Conservation (phyloP, 192 early-diverging fungal genomes). For the Backusella mclennaniae region DNA sequence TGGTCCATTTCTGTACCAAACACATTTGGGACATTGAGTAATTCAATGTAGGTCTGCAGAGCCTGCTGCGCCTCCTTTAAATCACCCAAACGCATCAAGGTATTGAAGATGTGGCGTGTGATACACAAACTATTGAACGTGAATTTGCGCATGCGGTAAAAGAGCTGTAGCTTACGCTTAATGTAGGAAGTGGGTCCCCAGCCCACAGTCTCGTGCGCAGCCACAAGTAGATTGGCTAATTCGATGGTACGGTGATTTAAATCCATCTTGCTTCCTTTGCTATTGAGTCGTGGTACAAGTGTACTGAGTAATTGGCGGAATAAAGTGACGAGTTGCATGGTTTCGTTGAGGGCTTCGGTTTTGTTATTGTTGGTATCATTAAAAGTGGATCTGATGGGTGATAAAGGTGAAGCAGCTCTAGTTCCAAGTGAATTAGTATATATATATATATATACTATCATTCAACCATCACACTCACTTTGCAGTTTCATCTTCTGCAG, state of each 20-base stretch:
- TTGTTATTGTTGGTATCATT: neutral
- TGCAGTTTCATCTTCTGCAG: constrained; percentile 8
- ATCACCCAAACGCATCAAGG: constrained; percentile 56
- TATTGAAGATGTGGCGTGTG: constrained; percentile 58
- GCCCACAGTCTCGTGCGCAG: constrained; percentile 11
- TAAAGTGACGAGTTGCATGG: neutral
- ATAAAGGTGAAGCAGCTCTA: neutral
- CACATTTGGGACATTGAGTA: constrained; percentile 39
- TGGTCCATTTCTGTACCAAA: neutral
- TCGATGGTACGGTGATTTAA: neutral
- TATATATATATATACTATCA: neutral
- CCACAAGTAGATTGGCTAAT: neutral
- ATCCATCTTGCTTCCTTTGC: neutral
- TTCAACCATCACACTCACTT: neutral
- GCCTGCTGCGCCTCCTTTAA: constrained; percentile 69
- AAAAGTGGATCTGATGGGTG: neutral
- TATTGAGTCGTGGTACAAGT: neutral
- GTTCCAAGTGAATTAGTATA: no score
- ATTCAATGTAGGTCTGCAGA: constrained; percentile 53
- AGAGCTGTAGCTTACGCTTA: neutral
- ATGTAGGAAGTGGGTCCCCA: neutral
- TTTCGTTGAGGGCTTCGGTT: neutral
- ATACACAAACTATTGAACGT: constrained; percentile 72
- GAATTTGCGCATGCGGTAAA: constrained; percentile 25
- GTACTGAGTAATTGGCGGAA: constrained; percentile 12